These are phyloP conservation scores for Fusarium vanettenii DNA, from an alignment of 2,329 filamentous ascomycete species.

Conservation along the genomic window DNA sequence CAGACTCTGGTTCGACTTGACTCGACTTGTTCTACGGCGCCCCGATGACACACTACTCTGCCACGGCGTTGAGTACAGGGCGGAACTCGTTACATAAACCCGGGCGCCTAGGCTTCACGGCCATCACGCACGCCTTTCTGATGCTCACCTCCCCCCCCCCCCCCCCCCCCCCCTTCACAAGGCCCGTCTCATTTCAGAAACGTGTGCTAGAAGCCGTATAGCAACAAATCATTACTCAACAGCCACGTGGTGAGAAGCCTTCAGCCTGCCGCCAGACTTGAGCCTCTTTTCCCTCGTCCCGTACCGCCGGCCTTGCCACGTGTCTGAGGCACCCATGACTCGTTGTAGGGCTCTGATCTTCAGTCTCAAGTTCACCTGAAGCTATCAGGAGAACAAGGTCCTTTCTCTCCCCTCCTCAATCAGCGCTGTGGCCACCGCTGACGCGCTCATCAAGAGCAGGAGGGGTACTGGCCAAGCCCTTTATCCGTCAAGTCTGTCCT, in stretches of 20 bases:
- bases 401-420: neutral
- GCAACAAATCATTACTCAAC: neutral
- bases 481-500: neutral
- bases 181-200: neutral
- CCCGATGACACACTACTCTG: neutral
- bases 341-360: neutral
- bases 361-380: neutral
- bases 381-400: neutral
- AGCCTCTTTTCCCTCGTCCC: slow-evolving; percentile 6
- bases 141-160: neutral
- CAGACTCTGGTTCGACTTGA: neutral
- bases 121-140: neutral
- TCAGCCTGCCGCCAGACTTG: neutral
- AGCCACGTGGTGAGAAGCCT: slow-evolving; percentile 2
- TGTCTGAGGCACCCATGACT: slow-evolving; percentile 2
- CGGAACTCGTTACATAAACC: slow-evolving; percentile 1
- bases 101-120: neutral
- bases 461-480: neutral
- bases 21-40: neutral
- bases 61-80: neutral
- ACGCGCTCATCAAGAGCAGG: neutral
- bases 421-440: neutral
- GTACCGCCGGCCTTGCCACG: slow-evolving; percentile 11
- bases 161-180: neutral
- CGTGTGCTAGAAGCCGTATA: neutral